These are phyloP conservation scores for Cucumis sativus DNA, from an alignment of 306 rosid genomes.

Conservation along the genomic window DNA sequence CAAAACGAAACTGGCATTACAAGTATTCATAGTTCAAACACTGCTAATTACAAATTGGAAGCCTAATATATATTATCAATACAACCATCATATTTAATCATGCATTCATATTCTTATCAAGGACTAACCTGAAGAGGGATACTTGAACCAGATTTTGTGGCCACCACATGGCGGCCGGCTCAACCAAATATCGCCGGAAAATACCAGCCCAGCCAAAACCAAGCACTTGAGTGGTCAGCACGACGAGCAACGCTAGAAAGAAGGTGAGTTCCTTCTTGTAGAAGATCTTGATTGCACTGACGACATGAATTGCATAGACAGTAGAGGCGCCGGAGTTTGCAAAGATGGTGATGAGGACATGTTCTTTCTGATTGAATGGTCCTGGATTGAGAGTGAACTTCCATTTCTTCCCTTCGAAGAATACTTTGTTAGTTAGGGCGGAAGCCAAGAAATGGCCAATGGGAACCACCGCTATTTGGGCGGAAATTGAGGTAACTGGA, in stretches of 20 bases:
- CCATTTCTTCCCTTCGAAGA: conserved; percentile 22
- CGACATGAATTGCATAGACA: conserved; percentile 30
- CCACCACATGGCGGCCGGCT: conserved; percentile 95
- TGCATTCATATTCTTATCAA: neutral
- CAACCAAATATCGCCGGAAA: conserved; percentile 57
- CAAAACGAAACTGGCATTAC: neutral
- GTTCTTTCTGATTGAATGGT: conserved; percentile 35
- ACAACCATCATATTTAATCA: neutral
- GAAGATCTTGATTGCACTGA: conserved; percentile 31
- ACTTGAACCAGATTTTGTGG: conserved; percentile 78
- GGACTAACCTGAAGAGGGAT: conserved; percentile 59
- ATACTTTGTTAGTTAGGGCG: conserved; percentile 17
- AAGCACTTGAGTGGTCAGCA: conserved; percentile 36
- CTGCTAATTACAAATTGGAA: no score
- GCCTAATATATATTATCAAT: no score
- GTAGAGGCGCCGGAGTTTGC: conserved; percentile 36
- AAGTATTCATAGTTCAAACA: neutral
- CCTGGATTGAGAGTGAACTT: conserved; percentile 35
- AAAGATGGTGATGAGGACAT: conserved; percentile 37
- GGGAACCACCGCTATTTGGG: conserved; percentile 39
- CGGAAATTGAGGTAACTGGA: conserved; percentile 28
- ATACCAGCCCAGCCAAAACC: conserved; percentile 89
- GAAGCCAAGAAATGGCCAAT: conserved; percentile 34
- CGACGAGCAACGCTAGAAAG: conserved; percentile 20
- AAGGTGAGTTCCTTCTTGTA: conserved; percentile 28